A percentile compares a stretch with the other conserved stretches of the same genome.
phyloP scores from a whole-genome alignment of 1,284 basidiomycete species.

The Cutaneotrichosporon spelunceum region DNA sequence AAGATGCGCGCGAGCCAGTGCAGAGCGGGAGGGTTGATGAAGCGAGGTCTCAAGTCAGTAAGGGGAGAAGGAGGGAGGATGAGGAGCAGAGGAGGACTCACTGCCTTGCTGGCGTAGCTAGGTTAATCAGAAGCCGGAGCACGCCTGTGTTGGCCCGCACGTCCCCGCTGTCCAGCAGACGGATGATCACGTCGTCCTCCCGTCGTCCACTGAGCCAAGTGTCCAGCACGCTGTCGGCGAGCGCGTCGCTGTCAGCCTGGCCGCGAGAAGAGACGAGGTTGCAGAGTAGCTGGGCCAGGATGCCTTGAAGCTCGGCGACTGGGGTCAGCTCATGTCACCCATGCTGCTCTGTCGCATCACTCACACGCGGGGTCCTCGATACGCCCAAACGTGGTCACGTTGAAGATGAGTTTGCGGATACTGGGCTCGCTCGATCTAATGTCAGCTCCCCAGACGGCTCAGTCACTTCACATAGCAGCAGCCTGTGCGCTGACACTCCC shows the following conservation, averaged over 20 bases:
- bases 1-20: slow-evolving; percentile 54
- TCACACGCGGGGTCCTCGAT: slow-evolving; percentile 43
- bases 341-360: background rate
- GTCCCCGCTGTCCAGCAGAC: slow-evolving; percentile 68
- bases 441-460: slow-evolving; percentile 8
- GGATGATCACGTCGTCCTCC: slow-evolving; percentile 61
- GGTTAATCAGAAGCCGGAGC: slow-evolving; percentile 70
- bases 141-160: slow-evolving; percentile 60
- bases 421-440: slow-evolving; percentile 27
- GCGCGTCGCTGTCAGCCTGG: slow-evolving; percentile 17
- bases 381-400: slow-evolving; percentile 40
- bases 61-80: slow-evolving; percentile 15
- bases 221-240: slow-evolving; percentile 24
- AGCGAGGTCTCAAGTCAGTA: slow-evolving; percentile 10
- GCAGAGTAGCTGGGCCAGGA: slow-evolving; percentile 42
- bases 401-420: slow-evolving; percentile 37
- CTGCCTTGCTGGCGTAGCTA: slow-evolving; percentile 61
- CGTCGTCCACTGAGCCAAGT: slow-evolving; percentile 39
- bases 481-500: slow-evolving; percentile 34
- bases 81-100: slow-evolving; percentile 56
- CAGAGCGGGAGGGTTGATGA: slow-evolving; percentile 26
- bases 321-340: slow-evolving; percentile 2
- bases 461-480: slow-evolving; percentile 29
- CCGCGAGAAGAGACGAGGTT: slow-evolving; percentile 45
- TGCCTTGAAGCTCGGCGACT: slow-evolving; percentile 41